Percentiles rank a stretch among this genome's conserved stretches.
phyloP scores from a whole-genome alignment of 371 early-diverging fungal genomes.

The Apophysomyces elegans region DNA sequence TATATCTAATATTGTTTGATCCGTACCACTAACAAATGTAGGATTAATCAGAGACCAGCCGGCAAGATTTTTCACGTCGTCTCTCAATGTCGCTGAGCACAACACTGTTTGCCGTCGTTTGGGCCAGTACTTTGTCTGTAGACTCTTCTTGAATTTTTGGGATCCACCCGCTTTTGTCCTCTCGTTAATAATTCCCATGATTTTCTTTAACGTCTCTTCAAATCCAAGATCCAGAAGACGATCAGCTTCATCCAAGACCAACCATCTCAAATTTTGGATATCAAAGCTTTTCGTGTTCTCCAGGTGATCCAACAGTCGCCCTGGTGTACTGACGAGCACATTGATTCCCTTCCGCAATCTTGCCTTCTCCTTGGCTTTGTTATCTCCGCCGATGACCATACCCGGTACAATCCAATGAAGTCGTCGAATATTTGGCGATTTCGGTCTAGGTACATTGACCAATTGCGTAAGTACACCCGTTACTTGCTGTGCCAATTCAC shows the following conservation, averaged over 20 bases:
- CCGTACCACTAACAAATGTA: slow-evolving; percentile 59
- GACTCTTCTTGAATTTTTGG: slow-evolving; percentile 22
- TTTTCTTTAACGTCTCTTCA: slow-evolving; percentile 90
- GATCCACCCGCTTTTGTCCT: slow-evolving; percentile 26
- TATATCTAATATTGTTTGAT: slow-evolving; percentile 27
- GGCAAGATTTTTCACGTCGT: slow-evolving; percentile 83
- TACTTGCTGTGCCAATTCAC: slow-evolving; percentile 98
- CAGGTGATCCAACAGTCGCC: slow-evolving; percentile 96
- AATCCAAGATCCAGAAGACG: slow-evolving; percentile 97
- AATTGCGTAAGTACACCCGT: slow-evolving; percentile 73
- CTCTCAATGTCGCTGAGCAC: slow-evolving; percentile 92
- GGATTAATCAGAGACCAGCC: slow-evolving; percentile 78
- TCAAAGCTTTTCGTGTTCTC: slow-evolving; percentile 84
- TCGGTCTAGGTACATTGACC: slow-evolving; percentile 62
- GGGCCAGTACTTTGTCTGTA: slow-evolving; percentile 59
- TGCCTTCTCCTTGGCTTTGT: slow-evolving; percentile 91
- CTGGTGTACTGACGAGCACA: slow-evolving; percentile 97
- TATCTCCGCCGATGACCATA: slow-evolving; percentile 91
- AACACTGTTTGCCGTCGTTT: slow-evolving; percentile 81
- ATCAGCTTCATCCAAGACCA: slow-evolving; percentile 99
- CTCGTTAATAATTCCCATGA: slow-evolving; percentile 71
- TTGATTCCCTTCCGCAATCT: slow-evolving; percentile 92
- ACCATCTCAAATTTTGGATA: slow-evolving; percentile 78
- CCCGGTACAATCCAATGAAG: slow-evolving; percentile 96
- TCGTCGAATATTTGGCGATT: slow-evolving; percentile 55